Evolutionary conservation across 2,329 filamentous ascomycete species (phyloP).

Genomic region (Pseudogymnoascus sp.): DNA sequence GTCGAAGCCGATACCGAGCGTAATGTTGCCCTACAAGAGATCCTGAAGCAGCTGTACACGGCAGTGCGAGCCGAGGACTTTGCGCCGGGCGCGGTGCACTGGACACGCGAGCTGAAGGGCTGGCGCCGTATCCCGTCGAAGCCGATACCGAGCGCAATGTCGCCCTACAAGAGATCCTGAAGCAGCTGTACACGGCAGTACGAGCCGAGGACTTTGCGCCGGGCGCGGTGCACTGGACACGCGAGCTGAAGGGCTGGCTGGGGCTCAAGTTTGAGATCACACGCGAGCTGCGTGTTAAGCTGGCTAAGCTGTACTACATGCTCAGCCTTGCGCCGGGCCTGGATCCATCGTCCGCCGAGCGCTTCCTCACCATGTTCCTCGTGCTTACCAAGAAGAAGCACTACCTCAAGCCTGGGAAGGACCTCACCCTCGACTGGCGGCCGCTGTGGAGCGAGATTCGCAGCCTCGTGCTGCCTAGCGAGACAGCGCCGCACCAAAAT

Average conservation of each 20-base stretch:
- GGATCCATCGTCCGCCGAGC: slow-evolving; percentile 71
- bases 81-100: slow-evolving; percentile 84
- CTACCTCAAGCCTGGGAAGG: slow-evolving; percentile 83
- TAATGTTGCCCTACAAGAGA: slow-evolving; percentile 72
- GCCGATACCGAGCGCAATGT: slow-evolving; percentile 67
- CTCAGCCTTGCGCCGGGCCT: slow-evolving; percentile 84
- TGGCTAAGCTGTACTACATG: slow-evolving; percentile 91
- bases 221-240: slow-evolving; percentile 92
- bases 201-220: slow-evolving; percentile 90
- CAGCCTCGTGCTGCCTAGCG: slow-evolving; percentile 75
- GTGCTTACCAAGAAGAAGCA: slow-evolving; percentile 93
- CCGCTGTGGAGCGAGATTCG: slow-evolving; percentile 91
- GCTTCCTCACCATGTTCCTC: slow-evolving; percentile 95
- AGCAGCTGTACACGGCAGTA: slow-evolving; percentile 85
- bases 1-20: slow-evolving; percentile 74
- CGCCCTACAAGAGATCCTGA: slow-evolving; percentile 79
- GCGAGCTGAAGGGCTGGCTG: slow-evolving; percentile 91
- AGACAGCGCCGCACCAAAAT: slow-evolving; percentile 60
- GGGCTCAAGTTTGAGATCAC: slow-evolving; percentile 96
- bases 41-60: slow-evolving; percentile 89
- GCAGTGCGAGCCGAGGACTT: slow-evolving; percentile 90
- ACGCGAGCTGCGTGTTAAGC: slow-evolving; percentile 68
- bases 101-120: slow-evolving; percentile 90
- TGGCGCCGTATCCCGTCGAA: slow-evolving; percentile 97
- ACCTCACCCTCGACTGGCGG: slow-evolving; percentile 87